Evolutionary conservation across 805 yeast species (phyloP), one percentile per base, ranked within the genome.

Genomic region (Saccharomycopsis babjevae): DNA sequence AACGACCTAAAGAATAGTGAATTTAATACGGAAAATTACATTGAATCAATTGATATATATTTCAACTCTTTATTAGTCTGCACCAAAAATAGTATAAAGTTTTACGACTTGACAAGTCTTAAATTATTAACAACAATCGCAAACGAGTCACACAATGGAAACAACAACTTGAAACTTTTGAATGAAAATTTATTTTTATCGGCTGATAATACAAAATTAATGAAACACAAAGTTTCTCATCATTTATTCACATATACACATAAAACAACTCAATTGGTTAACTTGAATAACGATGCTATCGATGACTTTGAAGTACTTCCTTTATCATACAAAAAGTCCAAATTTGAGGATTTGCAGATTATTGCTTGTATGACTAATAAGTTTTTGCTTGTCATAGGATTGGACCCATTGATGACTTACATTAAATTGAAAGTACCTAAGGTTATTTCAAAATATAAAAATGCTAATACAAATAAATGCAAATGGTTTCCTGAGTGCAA

Each of bases 41-140:
- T 86, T 16, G 85, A 93, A 0, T 73, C 81, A 6, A 96, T 91
- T 68, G 85, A 88, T 1, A 76, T 86, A 0, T 80, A 78, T 66
- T 64, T 89, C 1, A 89, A 46, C 28, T 46, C 52, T 1, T 46
- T 46, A 11, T 86, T 0, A 86, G 84, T 0, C 96, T 96, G 1
- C 82, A 79, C 65, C 74, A 76, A 4, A 72, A 78, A 25, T 97
- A 97, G 0, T 76, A 75, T 59, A 77, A 92, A 2, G 73, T 78
- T 36, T 66, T 88, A 1, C 92, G 96, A 96, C 3, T 46, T 46
- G 32, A 46, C 34, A 22, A 46, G n/a, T 22, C 28, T 46, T 11
- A 84, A 88, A 64, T 67, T 85, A 38, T 89, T 13, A 67, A 85
- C 57, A 83, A 84, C 1, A 38, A 58, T 50, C 22, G n/a, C 46